These are phyloP conservation scores for Paracoccidioides lutzii DNA, from an alignment of 2,329 filamentous ascomycete species.

Conservation along the genomic window DNA sequence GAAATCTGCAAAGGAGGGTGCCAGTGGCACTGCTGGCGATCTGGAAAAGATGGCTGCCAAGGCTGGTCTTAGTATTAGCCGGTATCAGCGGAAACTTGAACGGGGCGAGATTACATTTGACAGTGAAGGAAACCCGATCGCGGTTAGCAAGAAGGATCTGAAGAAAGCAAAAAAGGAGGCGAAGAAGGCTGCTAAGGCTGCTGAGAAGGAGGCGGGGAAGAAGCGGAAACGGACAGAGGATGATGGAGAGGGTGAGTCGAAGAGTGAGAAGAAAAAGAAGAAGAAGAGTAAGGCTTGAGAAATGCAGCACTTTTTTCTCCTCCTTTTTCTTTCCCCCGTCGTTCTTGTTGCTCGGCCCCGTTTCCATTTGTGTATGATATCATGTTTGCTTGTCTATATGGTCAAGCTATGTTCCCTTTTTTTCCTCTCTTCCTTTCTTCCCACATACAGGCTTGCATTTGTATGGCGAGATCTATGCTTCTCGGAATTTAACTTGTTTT, in stretches of 20 bases:
- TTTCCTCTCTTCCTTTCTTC: not conserved
- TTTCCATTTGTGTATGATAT: conserved; percentile 31
- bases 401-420: not conserved
- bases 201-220: conserved; percentile 45
- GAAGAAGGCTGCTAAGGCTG: conserved; percentile 40
- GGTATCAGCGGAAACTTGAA: conserved; percentile 68
- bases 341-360: no score
- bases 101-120: conserved; percentile 59
- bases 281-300: conserved; percentile 46
- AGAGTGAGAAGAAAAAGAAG: conserved; percentile 46
- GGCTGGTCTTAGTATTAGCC: conserved; percentile 57
- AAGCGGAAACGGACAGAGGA: conserved; percentile 53
- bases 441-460: not conserved
- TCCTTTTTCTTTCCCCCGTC: conserved; percentile 3
- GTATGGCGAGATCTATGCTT: conserved; percentile 12
- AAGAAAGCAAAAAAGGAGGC: conserved; percentile 58
- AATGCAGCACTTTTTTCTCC: conserved; percentile 12
- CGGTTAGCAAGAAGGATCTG: conserved; percentile 62
- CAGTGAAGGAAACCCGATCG: conserved; percentile 50
- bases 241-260: conserved; percentile 27
- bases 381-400: conserved; percentile 19
- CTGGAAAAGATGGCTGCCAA: conserved; percentile 49
- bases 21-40: conserved; percentile 17
- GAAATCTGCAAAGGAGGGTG: conserved; percentile 30
- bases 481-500: conserved; percentile 17